phyloP scores from a whole-genome alignment of 148 eudicot genomes.

The Talinum fruticosum region DNA sequence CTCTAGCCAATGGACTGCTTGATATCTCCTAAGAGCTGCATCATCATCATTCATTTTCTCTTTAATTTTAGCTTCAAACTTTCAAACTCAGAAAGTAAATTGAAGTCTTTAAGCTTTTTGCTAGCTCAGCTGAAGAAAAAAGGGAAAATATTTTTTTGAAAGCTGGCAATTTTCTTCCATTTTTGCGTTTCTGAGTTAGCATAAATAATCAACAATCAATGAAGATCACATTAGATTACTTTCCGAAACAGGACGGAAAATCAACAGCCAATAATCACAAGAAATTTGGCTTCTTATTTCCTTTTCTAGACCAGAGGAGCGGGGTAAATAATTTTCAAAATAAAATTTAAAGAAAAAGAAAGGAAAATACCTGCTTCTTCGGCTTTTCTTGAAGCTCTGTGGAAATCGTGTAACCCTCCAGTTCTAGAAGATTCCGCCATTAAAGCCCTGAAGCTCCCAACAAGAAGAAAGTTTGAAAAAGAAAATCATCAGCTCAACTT shows the following conservation, averaged over 20 bases:
- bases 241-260: constrained; percentile 8
- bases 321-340: not conserved
- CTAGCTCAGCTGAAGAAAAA: not conserved
- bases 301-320: not conserved
- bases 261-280: constrained; percentile 1
- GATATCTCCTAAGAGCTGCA: constrained; percentile 66
- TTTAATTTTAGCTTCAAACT: not conserved
- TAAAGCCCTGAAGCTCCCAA: constrained; percentile 27
- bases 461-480: not conserved
- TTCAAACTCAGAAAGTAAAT: constrained; percentile 16
- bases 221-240: constrained; percentile 1
- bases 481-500: not conserved
- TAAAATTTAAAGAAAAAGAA: not conserved
- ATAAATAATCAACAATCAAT: constrained; percentile 11
- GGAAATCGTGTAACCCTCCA: constrained; percentile 50
- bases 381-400: constrained; percentile 85
- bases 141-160: not conserved
- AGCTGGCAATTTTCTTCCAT: constrained; percentile 8
- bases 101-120: not conserved
- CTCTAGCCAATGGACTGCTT: constrained; percentile 79
- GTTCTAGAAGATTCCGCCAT: constrained; percentile 52
- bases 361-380: constrained; percentile 73
- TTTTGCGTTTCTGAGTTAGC: not conserved
- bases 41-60: constrained; percentile 22
- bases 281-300: constrained; percentile 1